Conservation (phyloP, 164 flowering plant genomes). For the Chloranthus sessilifolius region DNA sequence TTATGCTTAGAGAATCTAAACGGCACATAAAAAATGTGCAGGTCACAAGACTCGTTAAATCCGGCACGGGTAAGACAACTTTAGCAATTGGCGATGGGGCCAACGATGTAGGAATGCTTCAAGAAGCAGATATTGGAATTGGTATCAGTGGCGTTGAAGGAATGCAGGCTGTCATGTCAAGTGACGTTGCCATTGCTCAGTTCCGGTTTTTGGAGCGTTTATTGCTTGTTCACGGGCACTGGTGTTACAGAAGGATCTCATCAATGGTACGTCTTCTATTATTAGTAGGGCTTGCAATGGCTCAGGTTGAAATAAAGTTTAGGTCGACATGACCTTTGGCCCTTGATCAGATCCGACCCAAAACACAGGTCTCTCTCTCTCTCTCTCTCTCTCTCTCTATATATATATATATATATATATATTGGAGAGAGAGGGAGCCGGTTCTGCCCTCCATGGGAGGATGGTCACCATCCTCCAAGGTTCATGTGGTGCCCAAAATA, state of each 20-base stretch:
- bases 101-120: constrained; percentile 96
- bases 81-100: constrained; percentile 91
- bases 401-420: too few relatives aligned
- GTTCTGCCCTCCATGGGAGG: too few relatives aligned
- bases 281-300: too few relatives aligned
- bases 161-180: constrained; percentile 94
- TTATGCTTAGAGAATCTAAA: constrained; percentile 43
- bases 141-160: constrained; percentile 94
- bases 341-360: too few relatives aligned
- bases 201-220: constrained; percentile 73
- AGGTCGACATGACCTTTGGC: too few relatives aligned
- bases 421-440: too few relatives aligned
- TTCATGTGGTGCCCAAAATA: too few relatives aligned
- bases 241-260: constrained; percentile 83
- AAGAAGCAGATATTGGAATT: constrained; percentile 90
- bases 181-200: constrained; percentile 80
- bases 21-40: constrained; percentile 39
- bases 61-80: constrained; percentile 58
- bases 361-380: too few relatives aligned
- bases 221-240: constrained; percentile 87
- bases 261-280: constrained; percentile 66
- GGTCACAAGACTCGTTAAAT: constrained; percentile 83
- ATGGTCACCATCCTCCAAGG: too few relatives aligned
- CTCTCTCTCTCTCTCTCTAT: too few relatives aligned
- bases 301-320: too few relatives aligned